Base-by-base conservation (phyloP, 495 filamentous ascomycete genomes). In the Podospora sp. region DNA sequence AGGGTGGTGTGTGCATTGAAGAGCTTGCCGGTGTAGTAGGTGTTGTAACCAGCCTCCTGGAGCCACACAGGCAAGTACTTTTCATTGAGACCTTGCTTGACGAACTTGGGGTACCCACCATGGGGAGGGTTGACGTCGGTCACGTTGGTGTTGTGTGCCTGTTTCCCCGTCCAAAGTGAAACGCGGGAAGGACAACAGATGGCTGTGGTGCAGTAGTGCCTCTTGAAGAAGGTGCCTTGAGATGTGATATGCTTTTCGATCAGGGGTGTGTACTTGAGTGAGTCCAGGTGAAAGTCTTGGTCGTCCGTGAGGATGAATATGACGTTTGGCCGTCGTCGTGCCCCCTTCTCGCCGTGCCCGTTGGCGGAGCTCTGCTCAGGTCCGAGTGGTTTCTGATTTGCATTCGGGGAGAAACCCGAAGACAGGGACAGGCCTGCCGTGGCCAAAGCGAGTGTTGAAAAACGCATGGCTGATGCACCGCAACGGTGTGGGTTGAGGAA, bases 91-190 rank as follows among this genome's bases (percentile, higher is more conserved):
- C 89, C 89, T 58, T 88, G 85, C 8, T 77, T 76, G 29, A 90
- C 75, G 65, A 92, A 91, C 66, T 91, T 91, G 46, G 89, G 88
- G 68, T 90, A 91, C 7, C 89, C 90, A 14, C 89, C 86, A 66
- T 86, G 83, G 12, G 88, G 89, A 0, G 89, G 87, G 25, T 71
- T 78, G 8, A 92, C 86, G 64, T 90, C 87, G 0, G 90, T 92
- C 7, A 92, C 89, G 67, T 92, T 92, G 20, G 89, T 91, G 71
- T 92, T 92, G 73, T 92, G 90, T 1, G 88, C 87, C 40, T 84
- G 81, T 68, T 86, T 85, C 18, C 90, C 90, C 0, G 89, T 91
- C 86, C 80, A 86, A 5, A 91, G 70, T 21, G 82, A 87, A 0
- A 89, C 88, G 14, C 88, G 78, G 2, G 87, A 85, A 0, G 88